phyloP scores from a whole-genome alignment of 2,329 filamentous ascomycete genomes.

The Thelonectria rubi region DNA sequence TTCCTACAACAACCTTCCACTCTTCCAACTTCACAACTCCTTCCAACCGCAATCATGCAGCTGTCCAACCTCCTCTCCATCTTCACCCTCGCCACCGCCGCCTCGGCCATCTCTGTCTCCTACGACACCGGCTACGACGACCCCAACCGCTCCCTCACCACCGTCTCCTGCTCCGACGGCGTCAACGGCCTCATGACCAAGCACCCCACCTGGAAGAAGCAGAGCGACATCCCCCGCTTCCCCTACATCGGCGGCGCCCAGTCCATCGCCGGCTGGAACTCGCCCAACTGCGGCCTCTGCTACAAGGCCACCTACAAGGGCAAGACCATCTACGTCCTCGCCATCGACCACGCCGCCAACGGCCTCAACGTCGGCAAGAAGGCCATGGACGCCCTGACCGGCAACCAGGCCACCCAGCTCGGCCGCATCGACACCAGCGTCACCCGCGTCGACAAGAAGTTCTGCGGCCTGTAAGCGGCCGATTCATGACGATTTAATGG shows the following conservation, averaged over 20 bases:
- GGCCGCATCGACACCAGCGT: slow-evolving; percentile 63
- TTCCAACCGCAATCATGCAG: slow-evolving; percentile 52
- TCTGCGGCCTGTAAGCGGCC: slow-evolving; percentile 54
- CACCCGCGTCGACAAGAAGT: slow-evolving; percentile 52
- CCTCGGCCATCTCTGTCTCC: slow-evolving; percentile 62
- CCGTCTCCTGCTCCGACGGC: slow-evolving; percentile 74
- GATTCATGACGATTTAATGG: slow-evolving; percentile 25
- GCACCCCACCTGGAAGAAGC: slow-evolving; percentile 66
- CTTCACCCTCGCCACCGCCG: slow-evolving; percentile 50
- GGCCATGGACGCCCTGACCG: slow-evolving; percentile 66
- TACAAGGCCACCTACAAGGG: slow-evolving; percentile 63
- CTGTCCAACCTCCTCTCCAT: slow-evolving; percentile 52
- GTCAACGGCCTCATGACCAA: slow-evolving; percentile 69
- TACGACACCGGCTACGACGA: slow-evolving; percentile 79
- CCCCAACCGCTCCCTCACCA: slow-evolving; percentile 59
- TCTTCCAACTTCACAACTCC: slow-evolving; percentile 5
- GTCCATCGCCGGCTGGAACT: slow-evolving; percentile 65
- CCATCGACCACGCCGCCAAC: slow-evolving; percentile 59
- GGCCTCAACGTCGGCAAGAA: slow-evolving; percentile 67
- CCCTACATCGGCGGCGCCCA: slow-evolving; percentile 64
- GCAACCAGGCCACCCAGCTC: slow-evolving; percentile 57
- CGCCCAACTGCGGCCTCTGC: slow-evolving; percentile 66
- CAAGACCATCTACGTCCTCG: slow-evolving; percentile 62
- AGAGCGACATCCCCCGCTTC: slow-evolving; percentile 60
- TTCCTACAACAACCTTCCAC: slow-evolving; percentile 16